phyloP scores from a whole-genome alignment of 768 basidiomycete species.

The Calocera cornea region DNA sequence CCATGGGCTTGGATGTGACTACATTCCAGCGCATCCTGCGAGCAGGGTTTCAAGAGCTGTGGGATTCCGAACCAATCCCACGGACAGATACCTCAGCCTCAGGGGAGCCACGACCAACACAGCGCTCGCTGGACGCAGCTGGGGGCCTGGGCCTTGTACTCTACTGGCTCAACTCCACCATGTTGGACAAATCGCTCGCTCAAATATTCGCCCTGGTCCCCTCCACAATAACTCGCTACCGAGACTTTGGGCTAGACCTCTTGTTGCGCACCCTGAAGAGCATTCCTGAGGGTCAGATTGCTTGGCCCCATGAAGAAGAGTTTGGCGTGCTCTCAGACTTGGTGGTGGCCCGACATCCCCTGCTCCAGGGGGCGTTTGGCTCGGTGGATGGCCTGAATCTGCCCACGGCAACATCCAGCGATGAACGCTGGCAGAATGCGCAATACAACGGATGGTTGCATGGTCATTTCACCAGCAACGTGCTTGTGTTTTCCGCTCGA shows the following conservation, averaged over 20 bases:
- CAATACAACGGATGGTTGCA: conserved; percentile 36
- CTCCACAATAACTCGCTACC: conserved; percentile 26
- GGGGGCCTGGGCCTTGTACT: conserved; percentile 33
- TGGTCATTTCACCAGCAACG: conserved; percentile 30
- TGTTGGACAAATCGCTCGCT: conserved; percentile 28
- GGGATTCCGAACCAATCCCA: conserved; percentile 23
- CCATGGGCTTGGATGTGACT: conserved; percentile 22
- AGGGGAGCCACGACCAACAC: conserved; percentile 19
- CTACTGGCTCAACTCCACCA: conserved; percentile 30
- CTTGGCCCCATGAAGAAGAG: conserved; percentile 17
- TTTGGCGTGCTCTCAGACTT: background rate
- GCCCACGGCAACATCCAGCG: conserved; percentile 25
- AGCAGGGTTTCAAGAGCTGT: conserved; percentile 23
- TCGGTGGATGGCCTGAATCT: conserved; percentile 34
- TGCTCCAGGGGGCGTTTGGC: conserved; percentile 30
- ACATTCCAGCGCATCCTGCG: conserved; percentile 28
- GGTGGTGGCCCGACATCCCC: conserved; percentile 22
- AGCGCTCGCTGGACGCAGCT: conserved; percentile 27
- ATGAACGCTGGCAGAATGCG: conserved; percentile 33
- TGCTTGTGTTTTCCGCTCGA: conserved; percentile 27
- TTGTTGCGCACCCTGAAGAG: conserved; percentile 22
- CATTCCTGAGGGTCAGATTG: conserved; percentile 23
- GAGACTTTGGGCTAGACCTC: conserved; percentile 24
- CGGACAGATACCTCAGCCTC: conserved; percentile 17
- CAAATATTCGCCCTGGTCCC: conserved; percentile 34